A percentile compares a stretch with the other conserved stretches of the same genome.
These are phyloP conservation scores for Blastocystis sp. DNA, from an alignment of 352 stramenopile species.

Conservation along the genomic window DNA sequence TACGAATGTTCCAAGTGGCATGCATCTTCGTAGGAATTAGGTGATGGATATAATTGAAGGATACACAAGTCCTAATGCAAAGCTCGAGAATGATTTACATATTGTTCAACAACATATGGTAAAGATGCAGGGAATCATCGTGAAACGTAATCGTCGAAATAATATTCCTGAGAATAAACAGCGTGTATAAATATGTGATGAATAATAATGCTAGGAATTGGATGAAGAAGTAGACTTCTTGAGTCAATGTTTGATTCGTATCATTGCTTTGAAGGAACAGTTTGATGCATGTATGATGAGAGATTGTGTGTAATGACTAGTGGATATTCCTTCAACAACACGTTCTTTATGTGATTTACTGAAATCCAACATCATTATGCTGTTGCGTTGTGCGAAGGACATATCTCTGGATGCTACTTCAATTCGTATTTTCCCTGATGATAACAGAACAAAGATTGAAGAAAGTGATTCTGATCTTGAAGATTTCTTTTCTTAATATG, in stretches of 20 bases:
- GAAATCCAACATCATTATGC: slow-evolving; percentile 40
- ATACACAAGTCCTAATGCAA: slow-evolving; percentile 66
- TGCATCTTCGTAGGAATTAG: slow-evolving; percentile 25
- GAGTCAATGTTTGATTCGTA: slow-evolving; percentile 60
- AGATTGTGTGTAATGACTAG: neutral
- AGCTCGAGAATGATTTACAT: slow-evolving; percentile 64
- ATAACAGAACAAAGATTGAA: neutral
- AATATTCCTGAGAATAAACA: slow-evolving; percentile 66
- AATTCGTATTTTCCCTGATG: slow-evolving; percentile 45
- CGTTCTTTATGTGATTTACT: slow-evolving; percentile 38
- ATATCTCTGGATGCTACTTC: slow-evolving; percentile 23
- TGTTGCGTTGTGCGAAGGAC: slow-evolving; percentile 45
- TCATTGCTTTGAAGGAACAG: slow-evolving; percentile 29
- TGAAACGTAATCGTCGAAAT: slow-evolving; percentile 58
- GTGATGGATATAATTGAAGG: neutral
- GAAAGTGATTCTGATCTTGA: neutral
- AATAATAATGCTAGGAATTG: slow-evolving; percentile 9
- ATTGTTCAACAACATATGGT: slow-evolving; percentile 65
- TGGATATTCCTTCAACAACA: slow-evolving; percentile 39
- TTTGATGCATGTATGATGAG: slow-evolving; percentile 27
- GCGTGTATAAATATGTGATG: neutral
- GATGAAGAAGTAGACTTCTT: slow-evolving; percentile 65
- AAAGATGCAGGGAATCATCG: slow-evolving; percentile 59
- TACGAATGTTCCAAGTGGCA: neutral
- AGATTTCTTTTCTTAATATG: slow-evolving; percentile 21